Base-by-base conservation (phyloP, 768 basidiomycete species). In the Tricholoma hemisulphureum region DNA sequence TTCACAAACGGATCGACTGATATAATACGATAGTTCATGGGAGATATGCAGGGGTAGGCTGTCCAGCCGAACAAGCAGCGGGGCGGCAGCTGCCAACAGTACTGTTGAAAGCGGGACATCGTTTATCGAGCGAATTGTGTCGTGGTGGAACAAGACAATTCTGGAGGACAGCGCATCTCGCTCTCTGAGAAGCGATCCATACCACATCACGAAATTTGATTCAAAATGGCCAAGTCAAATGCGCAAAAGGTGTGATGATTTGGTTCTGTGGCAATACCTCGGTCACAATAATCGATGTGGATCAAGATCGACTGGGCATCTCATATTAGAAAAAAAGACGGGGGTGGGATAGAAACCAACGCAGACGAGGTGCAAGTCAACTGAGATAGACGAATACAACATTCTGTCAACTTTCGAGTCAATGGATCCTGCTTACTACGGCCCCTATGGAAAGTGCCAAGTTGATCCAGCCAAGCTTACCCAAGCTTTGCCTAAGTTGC, bases 81-180 rank as follows among this genome's bases (percentile, higher is more conserved):
- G 63, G 59, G n/a, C 63, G 54, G 70, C 54, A 62, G 6, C 63
- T 8, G 59, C 39, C 2, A 66, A 73, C 34, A 61, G 63, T 4
- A 75, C 73, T 18, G 65, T 73, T 9, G 46, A 49, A 29, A 28
- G 26, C 8, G 85, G 59, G 1, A 65, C 66, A 18, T 71, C 67
- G 29, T 81, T 91, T 64, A 55, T 63, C 3, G 67, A 73, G 49
- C 82, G 91, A n/a, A 77, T 78, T 16, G 58, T 79, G 35, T 56
- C 64, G 2, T 93, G 90, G 89, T 92, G 91, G 84, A 72, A 80
- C 41, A 66, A 66, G 55, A 69, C 71, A 26, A 72, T 89, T 51
- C 54, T 76, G 23, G 63, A 72, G 11, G 61, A 59, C 16, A 60
- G 67, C 3, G 60, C 64, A 16, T 60, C 63, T 51, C 56, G 69